A percentile compares a stretch with the other conserved stretches of the same genome.
Evolutionary conservation across 2,329 filamentous ascomycete genomes (phyloP).

Genomic region (Cercospora canescens): DNA sequence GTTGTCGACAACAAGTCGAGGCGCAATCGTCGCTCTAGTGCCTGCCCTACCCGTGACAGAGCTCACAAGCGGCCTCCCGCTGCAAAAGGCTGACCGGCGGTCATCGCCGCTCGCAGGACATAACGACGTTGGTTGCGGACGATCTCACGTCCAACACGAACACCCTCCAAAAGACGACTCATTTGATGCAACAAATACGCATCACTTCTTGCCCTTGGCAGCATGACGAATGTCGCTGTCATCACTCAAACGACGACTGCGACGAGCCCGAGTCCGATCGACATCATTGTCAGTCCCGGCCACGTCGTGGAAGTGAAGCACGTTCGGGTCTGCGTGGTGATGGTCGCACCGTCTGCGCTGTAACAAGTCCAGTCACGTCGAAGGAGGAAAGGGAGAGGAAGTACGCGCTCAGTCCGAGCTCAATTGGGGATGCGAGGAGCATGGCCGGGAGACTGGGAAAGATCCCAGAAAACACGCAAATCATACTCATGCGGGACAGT

Average conservation of each 20-base stretch:
- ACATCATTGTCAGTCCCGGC: not conserved
- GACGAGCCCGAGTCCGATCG: not conserved
- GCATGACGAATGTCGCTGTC: constrained; percentile 11
- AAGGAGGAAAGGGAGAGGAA: not conserved
- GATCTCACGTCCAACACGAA: not conserved
- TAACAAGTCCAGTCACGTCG: not conserved
- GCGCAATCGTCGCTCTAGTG: constrained; percentile 18
- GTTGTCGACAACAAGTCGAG: constrained; percentile 30
- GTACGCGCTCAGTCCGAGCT: not conserved
- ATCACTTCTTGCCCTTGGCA: constrained; percentile 4
- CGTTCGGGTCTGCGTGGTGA: not conserved
- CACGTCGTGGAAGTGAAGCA: not conserved
- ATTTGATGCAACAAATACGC: not conserved
- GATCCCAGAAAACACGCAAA: not conserved
- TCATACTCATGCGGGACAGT: not conserved
- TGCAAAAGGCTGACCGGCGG: constrained; percentile 28
- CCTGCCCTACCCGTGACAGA: constrained; percentile 13
- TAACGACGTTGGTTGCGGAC: constrained; percentile 24
- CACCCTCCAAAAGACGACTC: not conserved
- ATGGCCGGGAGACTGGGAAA: not conserved
- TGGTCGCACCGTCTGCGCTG: too few species aligned
- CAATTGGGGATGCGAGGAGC: not conserved
- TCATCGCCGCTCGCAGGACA: constrained; percentile 31
- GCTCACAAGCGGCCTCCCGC: constrained; percentile 6
- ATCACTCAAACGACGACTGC: not conserved